Evolutionary conservation across 441 rosid genomes (phyloP).

Genomic region (Pelargonium australe): DNA sequence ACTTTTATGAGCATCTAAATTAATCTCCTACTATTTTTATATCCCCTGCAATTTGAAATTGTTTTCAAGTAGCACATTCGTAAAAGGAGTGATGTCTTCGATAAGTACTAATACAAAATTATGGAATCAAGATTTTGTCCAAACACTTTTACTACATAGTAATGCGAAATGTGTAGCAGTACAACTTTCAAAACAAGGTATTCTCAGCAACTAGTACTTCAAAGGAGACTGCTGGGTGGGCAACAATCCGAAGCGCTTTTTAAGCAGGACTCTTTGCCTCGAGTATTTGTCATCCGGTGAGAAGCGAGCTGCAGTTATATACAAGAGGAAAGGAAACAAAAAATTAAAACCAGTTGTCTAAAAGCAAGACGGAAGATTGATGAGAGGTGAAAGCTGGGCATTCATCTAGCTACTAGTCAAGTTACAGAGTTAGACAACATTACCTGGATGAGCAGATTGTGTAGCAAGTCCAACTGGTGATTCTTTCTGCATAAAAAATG

Average conservation of each 20-base stretch:
- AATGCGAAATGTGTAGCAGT: background rate
- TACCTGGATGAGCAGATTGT: background rate
- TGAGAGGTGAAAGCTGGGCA: background rate
- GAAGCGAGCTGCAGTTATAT: background rate
- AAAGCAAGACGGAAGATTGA: background rate
- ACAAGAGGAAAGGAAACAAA: background rate
- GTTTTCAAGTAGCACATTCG: no score
- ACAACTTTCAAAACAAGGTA: background rate
- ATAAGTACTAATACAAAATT: no score
- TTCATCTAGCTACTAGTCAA: no score
- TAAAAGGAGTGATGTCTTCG: no score
- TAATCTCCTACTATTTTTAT: no score
- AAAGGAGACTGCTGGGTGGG: conserved; percentile 2
- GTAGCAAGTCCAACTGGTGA: background rate
- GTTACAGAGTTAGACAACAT: no score
- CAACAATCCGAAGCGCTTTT: conserved; percentile 1
- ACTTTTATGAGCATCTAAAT: no score
- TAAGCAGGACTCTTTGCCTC: conserved; percentile 3
- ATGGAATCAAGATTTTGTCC: no score
- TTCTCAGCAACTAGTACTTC: background rate
- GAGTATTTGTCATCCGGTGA: conserved; percentile 1
- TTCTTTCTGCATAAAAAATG: background rate
- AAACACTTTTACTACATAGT: no score
- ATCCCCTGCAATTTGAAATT: no score
- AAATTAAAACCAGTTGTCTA: background rate